Conservation (phyloP, 768 basidiomycete genomes). For the Lentinula detonsa region DNA sequence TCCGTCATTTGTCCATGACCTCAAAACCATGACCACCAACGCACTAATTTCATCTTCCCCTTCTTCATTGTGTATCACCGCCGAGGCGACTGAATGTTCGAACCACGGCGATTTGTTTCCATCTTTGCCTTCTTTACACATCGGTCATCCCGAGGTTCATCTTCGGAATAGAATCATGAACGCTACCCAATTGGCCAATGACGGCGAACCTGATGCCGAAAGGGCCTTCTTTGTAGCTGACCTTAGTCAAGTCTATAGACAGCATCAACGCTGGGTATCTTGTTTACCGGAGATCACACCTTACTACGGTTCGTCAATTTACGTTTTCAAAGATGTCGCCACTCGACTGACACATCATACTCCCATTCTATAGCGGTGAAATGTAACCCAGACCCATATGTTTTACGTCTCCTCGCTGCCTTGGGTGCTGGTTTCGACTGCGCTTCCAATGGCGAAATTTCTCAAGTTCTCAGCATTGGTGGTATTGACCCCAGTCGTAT, state of each 20-base stretch:
- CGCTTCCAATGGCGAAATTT: slow-evolving; percentile 92
- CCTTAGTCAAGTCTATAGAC: slow-evolving; percentile 78
- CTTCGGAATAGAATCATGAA: slow-evolving; percentile 73
- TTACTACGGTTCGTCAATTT: slow-evolving; percentile 65
- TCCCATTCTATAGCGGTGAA: slow-evolving; percentile 66
- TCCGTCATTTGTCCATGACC: slow-evolving; percentile 13
- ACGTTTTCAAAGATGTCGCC: neutral
- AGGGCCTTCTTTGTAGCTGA: slow-evolving; percentile 97
- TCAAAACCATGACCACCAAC: slow-evolving; percentile 34
- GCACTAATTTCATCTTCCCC: slow-evolving; percentile 36
- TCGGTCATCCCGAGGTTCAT: slow-evolving; percentile 51
- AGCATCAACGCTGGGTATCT: slow-evolving; percentile 76
- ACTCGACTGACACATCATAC: neutral
- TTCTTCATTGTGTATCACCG: slow-evolving; percentile 69
- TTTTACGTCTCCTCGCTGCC: slow-evolving; percentile 84
- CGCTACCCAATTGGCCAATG: slow-evolving; percentile 44
- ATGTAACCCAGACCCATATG: slow-evolving; percentile 63
- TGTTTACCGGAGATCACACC: slow-evolving; percentile 84
- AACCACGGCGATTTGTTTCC: slow-evolving; percentile 16
- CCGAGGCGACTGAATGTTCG: slow-evolving; percentile 50
- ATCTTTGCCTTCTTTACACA: slow-evolving; percentile 14
- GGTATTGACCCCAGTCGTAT: slow-evolving; percentile 55
- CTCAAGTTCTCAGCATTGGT: slow-evolving; percentile 66
- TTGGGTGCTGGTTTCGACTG: slow-evolving; percentile 96
- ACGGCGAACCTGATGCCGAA: slow-evolving; percentile 70